Evolutionary conservation across 2,329 filamentous ascomycete species (phyloP).

Genomic region (Onygena corvina): DNA sequence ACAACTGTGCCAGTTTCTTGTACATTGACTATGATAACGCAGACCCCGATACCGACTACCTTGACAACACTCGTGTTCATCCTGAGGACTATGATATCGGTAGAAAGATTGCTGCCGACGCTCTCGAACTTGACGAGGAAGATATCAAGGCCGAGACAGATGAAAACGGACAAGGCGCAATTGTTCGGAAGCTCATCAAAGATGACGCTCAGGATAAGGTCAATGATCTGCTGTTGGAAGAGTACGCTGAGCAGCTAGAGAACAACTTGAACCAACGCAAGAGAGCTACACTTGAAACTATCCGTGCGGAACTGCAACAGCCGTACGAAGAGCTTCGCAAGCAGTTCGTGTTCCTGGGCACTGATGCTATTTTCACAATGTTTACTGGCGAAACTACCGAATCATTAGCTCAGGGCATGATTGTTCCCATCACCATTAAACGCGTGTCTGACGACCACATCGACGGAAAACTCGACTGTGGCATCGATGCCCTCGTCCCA

Average conservation of each 20-base stretch:
- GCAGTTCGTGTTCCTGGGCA: slow-evolving; percentile 56
- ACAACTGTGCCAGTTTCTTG: slow-evolving; percentile 92
- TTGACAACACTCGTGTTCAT: slow-evolving; percentile 94
- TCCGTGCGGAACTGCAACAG: slow-evolving; percentile 80
- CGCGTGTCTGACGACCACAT: slow-evolving; percentile 86
- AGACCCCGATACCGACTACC: slow-evolving; percentile 71
- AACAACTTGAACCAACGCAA: slow-evolving; percentile 88
- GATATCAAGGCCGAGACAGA: slow-evolving; percentile 91
- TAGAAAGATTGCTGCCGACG: slow-evolving; percentile 96
- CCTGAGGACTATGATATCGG: slow-evolving; percentile 97
- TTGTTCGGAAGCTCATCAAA: slow-evolving; percentile 88
- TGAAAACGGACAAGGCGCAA: slow-evolving; percentile 76
- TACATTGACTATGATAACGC: slow-evolving; percentile 79
- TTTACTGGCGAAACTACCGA: slow-evolving; percentile 85
- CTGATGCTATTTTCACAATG: slow-evolving; percentile 87
- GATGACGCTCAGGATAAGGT: slow-evolving; percentile 90
- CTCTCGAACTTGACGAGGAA: slow-evolving; percentile 90
- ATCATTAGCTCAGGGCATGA: slow-evolving; percentile 77
- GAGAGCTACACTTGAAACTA: slow-evolving; percentile 89
- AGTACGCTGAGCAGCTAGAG: slow-evolving; percentile 92
- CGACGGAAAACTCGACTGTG: slow-evolving; percentile 85
- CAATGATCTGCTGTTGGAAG: slow-evolving; percentile 89
- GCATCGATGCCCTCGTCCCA: slow-evolving; percentile 79
- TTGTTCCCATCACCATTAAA: slow-evolving; percentile 77
- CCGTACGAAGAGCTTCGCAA: slow-evolving; percentile 90